Evolutionary conservation across 345 rosid species (phyloP).

Genomic region (Euphorbia tirucalli): DNA sequence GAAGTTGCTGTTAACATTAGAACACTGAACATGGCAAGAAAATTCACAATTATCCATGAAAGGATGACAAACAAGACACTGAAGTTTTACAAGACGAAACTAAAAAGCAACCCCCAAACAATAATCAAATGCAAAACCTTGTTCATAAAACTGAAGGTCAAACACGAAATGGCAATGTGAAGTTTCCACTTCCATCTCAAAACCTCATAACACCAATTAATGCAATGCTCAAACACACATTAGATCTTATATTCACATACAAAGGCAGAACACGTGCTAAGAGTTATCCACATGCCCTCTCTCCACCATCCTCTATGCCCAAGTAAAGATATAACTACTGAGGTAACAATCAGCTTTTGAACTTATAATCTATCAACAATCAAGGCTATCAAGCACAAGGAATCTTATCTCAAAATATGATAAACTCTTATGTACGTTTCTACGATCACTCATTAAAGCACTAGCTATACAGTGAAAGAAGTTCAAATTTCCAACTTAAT

Average conservation of each 20-base stretch:
- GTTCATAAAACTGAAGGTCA: background rate
- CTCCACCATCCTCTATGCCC: background rate
- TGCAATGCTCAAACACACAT: background rate
- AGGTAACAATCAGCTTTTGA: background rate
- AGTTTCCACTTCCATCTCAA: background rate
- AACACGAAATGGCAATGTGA: background rate
- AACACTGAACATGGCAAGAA: too few relatives aligned
- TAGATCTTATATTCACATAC: background rate
- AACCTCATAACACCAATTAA: background rate
- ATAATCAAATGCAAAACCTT: background rate
- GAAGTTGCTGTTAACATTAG: too few relatives aligned
- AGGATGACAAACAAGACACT: background rate
- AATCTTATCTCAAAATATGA: background rate
- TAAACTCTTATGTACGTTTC: background rate
- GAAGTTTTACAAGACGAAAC: background rate
- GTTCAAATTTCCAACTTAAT: background rate
- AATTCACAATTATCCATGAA: background rate
- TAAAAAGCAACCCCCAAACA: background rate
- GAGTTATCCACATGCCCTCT: background rate
- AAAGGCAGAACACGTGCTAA: background rate
- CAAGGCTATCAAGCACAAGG: background rate
- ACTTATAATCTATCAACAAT: background rate
- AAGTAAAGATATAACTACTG: background rate
- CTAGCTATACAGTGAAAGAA: background rate
- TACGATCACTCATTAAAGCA: background rate